These are phyloP conservation scores for Phylloporus sp. DNA, from an alignment of 768 basidiomycete species.

Conservation along the genomic window DNA sequence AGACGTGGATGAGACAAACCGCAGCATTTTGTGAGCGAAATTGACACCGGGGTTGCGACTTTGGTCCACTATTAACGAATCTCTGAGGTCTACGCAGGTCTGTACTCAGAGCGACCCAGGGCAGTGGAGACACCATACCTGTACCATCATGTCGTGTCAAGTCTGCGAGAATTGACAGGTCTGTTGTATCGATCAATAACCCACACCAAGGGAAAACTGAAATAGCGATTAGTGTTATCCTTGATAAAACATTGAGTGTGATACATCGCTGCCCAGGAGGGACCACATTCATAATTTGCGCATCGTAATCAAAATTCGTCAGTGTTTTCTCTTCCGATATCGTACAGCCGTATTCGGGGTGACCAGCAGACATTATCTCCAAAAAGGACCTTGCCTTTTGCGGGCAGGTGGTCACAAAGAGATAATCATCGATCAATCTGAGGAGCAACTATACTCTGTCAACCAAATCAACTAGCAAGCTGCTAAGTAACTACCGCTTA, in stretches of 20 bases:
- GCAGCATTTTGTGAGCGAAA: slow-evolving; percentile 72
- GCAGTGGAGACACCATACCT: slow-evolving; percentile 40
- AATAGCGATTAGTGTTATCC: background rate
- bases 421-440: slow-evolving; percentile 91
- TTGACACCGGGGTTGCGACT: slow-evolving; percentile 59
- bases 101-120: background rate
- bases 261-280: slow-evolving; percentile 43
- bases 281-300: slow-evolving; percentile 50
- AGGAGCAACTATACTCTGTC: slow-evolving; percentile 56
- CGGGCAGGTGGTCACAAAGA: slow-evolving; percentile 73
- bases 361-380: slow-evolving; percentile 73
- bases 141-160: slow-evolving; percentile 62
- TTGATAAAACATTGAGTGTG: background rate
- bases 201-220: slow-evolving; percentile 97
- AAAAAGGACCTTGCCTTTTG: slow-evolving; percentile 66
- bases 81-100: slow-evolving; percentile 46
- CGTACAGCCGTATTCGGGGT: slow-evolving; percentile 92
- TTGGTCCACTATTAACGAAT: slow-evolving; percentile 69
- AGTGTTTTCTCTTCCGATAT: slow-evolving; percentile 87
- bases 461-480: background rate
- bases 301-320: slow-evolving; percentile 74
- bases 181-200: slow-evolving; percentile 66
- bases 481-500: slow-evolving; percentile 35
- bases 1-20: slow-evolving; percentile 40
- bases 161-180: slow-evolving; percentile 77